These are phyloP conservation scores for Alternaria tenuissima DNA, from an alignment of 2,329 filamentous ascomycete species.

Conservation along the genomic window DNA sequence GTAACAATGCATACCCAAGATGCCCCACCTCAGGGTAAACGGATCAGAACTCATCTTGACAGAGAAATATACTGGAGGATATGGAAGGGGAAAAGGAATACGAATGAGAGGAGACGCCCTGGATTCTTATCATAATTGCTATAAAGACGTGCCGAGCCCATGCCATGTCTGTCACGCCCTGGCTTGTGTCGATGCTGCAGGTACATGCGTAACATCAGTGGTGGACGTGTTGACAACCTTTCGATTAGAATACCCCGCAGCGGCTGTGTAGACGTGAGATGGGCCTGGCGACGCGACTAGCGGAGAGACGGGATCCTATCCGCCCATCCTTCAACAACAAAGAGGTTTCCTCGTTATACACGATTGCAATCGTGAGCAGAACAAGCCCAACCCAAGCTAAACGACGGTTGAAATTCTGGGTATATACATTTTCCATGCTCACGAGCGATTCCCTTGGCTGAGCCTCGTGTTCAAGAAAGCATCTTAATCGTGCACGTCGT, in stretches of 20 bases:
- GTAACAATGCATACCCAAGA: conserved; percentile 24
- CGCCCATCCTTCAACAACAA: background rate
- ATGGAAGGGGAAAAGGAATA: background rate
- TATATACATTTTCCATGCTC: background rate
- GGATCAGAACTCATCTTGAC: conserved; percentile 26
- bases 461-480: too few relatives aligned
- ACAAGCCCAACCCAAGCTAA: background rate
- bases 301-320: conserved; percentile 6
- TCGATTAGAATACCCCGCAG: conserved; percentile 11
- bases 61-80: background rate
- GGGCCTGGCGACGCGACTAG: background rate
- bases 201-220: conserved; percentile 1
- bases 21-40: conserved; percentile 37
- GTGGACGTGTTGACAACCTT: background rate
- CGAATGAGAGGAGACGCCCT: background rate
- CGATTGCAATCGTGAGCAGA: background rate
- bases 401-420: background rate
- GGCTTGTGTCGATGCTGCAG: conserved; percentile 3
- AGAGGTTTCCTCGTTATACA: background rate
- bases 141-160: background rate
- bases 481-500: too few relatives aligned
- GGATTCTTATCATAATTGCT: background rate
- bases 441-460: too few relatives aligned
- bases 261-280: background rate
- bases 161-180: background rate